Conservation (phyloP, 2,329 filamentous ascomycete species). For the Arachnopeziza araneosa region DNA sequence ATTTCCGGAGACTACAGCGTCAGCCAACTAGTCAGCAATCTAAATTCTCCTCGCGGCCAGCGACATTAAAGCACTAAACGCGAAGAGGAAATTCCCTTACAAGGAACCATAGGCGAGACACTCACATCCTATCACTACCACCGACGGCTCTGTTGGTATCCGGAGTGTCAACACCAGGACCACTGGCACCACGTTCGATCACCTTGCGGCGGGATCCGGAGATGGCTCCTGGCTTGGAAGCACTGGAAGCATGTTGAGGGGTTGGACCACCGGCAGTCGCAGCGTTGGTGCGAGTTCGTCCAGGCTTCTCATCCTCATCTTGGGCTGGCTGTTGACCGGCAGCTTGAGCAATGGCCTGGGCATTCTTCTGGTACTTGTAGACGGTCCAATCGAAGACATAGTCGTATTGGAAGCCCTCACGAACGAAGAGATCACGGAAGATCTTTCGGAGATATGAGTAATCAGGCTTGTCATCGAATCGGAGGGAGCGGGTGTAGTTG, state of each 20-base stretch:
- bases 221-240: constrained; percentile 66
- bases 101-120: constrained; percentile 59
- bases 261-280: constrained; percentile 58
- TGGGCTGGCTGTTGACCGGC: constrained; percentile 59
- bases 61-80: constrained; percentile 71
- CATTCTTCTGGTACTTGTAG: constrained; percentile 99
- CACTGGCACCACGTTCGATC: constrained; percentile 58
- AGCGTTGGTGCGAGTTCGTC: constrained; percentile 59
- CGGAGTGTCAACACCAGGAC: constrained; percentile 56
- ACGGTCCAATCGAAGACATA: constrained; percentile 99
- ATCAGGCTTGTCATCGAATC: constrained; percentile 99
- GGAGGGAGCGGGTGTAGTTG: constrained; percentile 97
- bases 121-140: constrained; percentile 94
- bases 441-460: constrained; percentile 99
- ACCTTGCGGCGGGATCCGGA: constrained; percentile 78
- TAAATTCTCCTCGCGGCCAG: constrained; percentile 66
- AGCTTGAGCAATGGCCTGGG: constrained; percentile 85
- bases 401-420: constrained; percentile 99
- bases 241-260: constrained; percentile 45
- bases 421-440: constrained; percentile 98
- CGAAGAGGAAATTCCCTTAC: constrained; percentile 85
- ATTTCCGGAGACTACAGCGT: constrained; percentile 77
- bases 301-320: constrained; percentile 72
- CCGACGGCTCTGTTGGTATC: constrained; percentile 71
- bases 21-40: constrained; percentile 71